A percentile compares a stretch with the other conserved stretches of the same genome.
These are phyloP conservation scores for Pestalotiopsis sp. DNA, from an alignment of 2,329 filamentous ascomycete species.

Conservation along the genomic window DNA sequence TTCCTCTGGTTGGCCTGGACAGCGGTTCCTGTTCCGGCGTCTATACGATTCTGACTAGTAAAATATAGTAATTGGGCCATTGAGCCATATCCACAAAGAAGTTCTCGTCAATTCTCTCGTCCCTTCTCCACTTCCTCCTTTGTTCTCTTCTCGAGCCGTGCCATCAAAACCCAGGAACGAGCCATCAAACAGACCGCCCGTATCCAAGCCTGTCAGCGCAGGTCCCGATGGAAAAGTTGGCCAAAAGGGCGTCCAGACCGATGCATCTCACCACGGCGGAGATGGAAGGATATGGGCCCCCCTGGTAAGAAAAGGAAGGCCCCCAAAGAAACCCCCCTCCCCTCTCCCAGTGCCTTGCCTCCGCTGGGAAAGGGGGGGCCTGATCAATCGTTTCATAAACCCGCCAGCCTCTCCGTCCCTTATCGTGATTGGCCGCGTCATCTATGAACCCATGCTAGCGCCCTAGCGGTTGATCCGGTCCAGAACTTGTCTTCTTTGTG, in stretches of 20 bases:
- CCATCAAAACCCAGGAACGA: not conserved
- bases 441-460: conserved; percentile 5
- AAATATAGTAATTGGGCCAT: not conserved
- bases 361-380: not conserved
- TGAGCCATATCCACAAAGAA: not conserved
- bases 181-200: not conserved
- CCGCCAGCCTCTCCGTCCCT: not conserved
- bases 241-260: not conserved
- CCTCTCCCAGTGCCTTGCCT: not conserved
- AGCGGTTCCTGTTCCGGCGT: not conserved
- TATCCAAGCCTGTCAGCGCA: not conserved
- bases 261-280: not conserved
- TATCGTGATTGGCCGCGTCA: conserved; percentile 1
- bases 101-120: not conserved
- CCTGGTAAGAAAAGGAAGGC: not conserved
- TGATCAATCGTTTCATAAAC: conserved; percentile 3
- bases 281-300: not conserved
- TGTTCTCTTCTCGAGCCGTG: too few relatives aligned
- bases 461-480: conserved; percentile 6
- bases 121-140: not conserved
- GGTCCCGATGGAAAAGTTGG: not conserved
- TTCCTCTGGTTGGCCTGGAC: not conserved
- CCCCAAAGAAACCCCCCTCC: not conserved
- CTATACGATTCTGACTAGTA: not conserved
- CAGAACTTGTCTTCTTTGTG: not conserved